Evolutionary conservation across 805 yeast species (phyloP).

Genomic region (Lipomyces spencermartinsiae): DNA sequence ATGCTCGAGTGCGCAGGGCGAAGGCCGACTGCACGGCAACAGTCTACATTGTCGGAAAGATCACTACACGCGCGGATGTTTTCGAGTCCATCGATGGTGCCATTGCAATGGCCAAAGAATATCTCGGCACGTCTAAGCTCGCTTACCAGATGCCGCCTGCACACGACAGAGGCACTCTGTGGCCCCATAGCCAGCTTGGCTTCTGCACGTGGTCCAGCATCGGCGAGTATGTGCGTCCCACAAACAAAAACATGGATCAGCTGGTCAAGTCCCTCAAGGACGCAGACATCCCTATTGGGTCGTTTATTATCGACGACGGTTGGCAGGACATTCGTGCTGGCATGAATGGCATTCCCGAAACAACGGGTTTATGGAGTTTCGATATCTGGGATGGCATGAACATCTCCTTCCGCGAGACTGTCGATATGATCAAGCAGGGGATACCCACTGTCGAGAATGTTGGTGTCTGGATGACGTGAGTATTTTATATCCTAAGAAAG

Average conservation of each 20-base stretch:
- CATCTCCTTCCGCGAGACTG: neutral
- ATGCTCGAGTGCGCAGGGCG: conserved; percentile 15
- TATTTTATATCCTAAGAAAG: neutral
- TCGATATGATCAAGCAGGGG: conserved; percentile 4
- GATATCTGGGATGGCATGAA: conserved; percentile 12
- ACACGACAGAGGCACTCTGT: conserved; percentile 7
- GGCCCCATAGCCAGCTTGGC: conserved; percentile 10
- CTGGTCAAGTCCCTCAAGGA: conserved; percentile 8
- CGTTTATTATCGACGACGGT: conserved; percentile 19
- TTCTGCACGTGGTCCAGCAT: conserved; percentile 22
- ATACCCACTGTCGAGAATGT: conserved; percentile 10
- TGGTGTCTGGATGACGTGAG: neutral
- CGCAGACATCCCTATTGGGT: conserved; percentile 10
- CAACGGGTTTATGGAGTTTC: conserved; percentile 12
- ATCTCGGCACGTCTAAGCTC: conserved; percentile 9
- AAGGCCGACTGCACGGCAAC: conserved; percentile 8
- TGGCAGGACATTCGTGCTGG: conserved; percentile 22
- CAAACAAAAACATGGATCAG: neutral
- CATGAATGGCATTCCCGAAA: conserved; percentile 5
- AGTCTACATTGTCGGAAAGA: conserved; percentile 10
- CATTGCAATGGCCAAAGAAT: conserved; percentile 9
- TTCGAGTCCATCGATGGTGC: conserved; percentile 14
- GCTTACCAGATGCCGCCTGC: neutral
- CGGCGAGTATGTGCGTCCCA: conserved; percentile 14
- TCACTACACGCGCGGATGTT: conserved; percentile 11